Base-by-base conservation (phyloP, 495 filamentous ascomycete species). In the Paragyromitra xinjiangensis region DNA sequence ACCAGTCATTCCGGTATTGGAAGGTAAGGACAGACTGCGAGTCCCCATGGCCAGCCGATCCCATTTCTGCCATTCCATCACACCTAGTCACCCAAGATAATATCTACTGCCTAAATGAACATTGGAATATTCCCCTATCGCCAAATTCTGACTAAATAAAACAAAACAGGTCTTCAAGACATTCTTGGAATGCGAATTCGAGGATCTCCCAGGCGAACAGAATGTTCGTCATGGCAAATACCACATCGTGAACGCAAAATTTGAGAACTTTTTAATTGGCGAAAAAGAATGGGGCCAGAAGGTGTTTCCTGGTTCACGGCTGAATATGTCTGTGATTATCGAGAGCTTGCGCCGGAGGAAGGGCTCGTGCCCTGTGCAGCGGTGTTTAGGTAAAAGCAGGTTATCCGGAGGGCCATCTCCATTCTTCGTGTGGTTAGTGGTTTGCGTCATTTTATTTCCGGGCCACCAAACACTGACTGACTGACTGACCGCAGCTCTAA, bases 301-400 rank as follows among this genome's bases (percentile, higher is more conserved):
- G 0, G 64, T 66, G 14, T 51, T 66, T 22, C 64, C 64, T 1
- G 64, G 64, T 0, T 34, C 24, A 26, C 24, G 26, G 1, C 4
- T 66, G 26, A 66, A 22, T 12, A 66, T 66, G 64, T 66, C 64
- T 0, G 26, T 66, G 6, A 51, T 66, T 11, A 51, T 66, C 14
- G 64, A 51, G 24, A 66, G 24, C 22, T 51, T 51, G 12, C 64
- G 26, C 22, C 64, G 44, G 64, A 48, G n/a, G 64, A 51, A 37
- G 5, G 64, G 44, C 1, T 66, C 26, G 26, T 66, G 64, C 37
- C 64, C 64, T 11, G 8, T 24, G 7, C 22, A n/a, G 26, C 14
- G 2, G 22, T 66, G 64, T 39, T 11, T 12, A 9, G 64, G 64
- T n/a, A 45, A 48, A 66, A 37, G 24, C 24, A n/a, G 34, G 39